Base-by-base conservation (phyloP, 345 rosid genomes). In the Eutrema heterophyllum region DNA sequence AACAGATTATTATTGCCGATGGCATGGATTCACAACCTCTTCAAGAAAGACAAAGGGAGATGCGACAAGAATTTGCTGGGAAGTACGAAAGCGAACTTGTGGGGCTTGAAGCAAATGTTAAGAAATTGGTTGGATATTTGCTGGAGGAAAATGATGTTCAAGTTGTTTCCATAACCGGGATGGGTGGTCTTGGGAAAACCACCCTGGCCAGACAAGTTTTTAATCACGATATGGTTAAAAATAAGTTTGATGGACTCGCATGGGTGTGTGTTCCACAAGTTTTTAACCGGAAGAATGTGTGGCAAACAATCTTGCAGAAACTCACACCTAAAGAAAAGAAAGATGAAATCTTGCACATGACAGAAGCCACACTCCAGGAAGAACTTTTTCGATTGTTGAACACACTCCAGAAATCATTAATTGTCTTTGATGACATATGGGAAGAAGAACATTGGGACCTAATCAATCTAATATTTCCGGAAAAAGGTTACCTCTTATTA, bases 181-280 rank as follows among this genome's bases (percentile, higher is more conserved):
- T 84, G 88, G 85, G 86, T 0, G 88, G 88, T 15, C 63, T 83
- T 7, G 88, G 88, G 70, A n/a, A n/a, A n/a, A n/a, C n/a, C n/a
- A n/a, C n/a, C n/a, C n/a, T 84, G 0, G 87, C 86, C 1, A 66
- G 39, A 54, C 73, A 79, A 36, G 50, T 74, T 1, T 51, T 77
- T 12, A 36, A 74, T 35, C 74, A 71, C 32, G 5, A 16, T 5
- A 26, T 15, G 0, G 64, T 81, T 3, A 78, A 76, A 61, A 30
- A 18, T 16, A 38, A 49, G 39, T 86, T 80, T 12, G 67, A 54
- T 0, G 21, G 70, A 1, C n/a, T 81, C 3, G 83, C 82, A 4
- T 83, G 82, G 86, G 78, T 72, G 1, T 78, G 64, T 16, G 26
- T 86, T 14, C 78, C 88, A 7, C 79, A 80, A 12, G 73, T 71